phyloP scores from a whole-genome alignment of 805 yeast species.

The Yamadazyma sp. region DNA sequence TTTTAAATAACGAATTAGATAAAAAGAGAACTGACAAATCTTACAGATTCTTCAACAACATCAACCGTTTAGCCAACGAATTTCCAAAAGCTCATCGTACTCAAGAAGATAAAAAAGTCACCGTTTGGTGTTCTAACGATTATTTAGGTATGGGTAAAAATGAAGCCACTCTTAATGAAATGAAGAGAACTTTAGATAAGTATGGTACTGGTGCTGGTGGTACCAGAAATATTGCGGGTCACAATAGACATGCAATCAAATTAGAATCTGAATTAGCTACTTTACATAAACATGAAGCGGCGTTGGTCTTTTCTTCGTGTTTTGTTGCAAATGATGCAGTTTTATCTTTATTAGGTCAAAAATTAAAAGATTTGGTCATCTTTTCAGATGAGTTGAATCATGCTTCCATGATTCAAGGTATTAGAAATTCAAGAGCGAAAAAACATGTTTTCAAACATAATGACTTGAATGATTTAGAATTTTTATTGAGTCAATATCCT shows the following conservation, averaged over 20 bases:
- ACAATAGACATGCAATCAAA: constrained; percentile 82
- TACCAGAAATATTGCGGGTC: constrained; percentile 98
- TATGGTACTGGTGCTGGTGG: constrained; percentile 99
- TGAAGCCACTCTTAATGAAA: constrained; percentile 64
- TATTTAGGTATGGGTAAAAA: constrained; percentile 93
- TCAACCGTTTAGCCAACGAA: constrained; percentile 90
- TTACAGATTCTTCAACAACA: constrained; percentile 94
- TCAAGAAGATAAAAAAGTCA: constrained; percentile 73
- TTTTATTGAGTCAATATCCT: constrained; percentile 74
- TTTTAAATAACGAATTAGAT: constrained; percentile 61
- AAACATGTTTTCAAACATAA: constrained; percentile 93
- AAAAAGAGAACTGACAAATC: constrained; percentile 85
- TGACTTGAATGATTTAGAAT: constrained; percentile 80
- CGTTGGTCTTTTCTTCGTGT: constrained; percentile 92
- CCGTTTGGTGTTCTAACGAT: constrained; percentile 99
- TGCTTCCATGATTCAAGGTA: constrained; percentile 97
- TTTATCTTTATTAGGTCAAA: constrained; percentile 84
- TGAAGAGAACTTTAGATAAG: constrained; percentile 75
- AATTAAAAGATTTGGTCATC: constrained; percentile 83
- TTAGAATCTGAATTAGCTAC: constrained; percentile 86
- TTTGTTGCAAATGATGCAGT: constrained; percentile 97
- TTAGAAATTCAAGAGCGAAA: constrained; percentile 80
- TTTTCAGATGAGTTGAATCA: constrained; percentile 93
- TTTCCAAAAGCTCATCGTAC: constrained; percentile 91
- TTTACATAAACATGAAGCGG: constrained; percentile 91